phyloP scores from a whole-genome alignment of 768 basidiomycete species.

The Tulasnella sp. region DNA sequence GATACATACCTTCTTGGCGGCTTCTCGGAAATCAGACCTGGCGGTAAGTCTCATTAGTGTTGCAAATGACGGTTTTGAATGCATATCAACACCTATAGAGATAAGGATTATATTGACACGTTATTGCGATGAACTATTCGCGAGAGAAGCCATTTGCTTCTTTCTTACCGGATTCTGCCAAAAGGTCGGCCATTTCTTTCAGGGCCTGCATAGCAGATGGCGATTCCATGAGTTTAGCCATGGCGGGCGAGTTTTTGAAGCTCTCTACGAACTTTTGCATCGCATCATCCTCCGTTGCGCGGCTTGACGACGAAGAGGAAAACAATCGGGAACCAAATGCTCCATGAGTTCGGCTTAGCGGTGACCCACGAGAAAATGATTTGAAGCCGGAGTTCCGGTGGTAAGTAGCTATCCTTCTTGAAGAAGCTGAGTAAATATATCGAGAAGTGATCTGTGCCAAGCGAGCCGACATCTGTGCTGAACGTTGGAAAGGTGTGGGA shows the following conservation, averaged over 20 bases:
- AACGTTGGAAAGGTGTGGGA: too few species aligned
- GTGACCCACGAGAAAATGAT: too few species aligned
- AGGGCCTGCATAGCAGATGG: conserved; percentile 5
- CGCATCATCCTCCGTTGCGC: conserved; percentile 2
- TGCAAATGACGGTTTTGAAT: conserved; percentile 4
- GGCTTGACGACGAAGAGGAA: neutral
- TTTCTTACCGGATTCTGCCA: neutral
- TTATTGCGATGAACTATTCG: too few species aligned
- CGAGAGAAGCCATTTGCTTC: neutral
- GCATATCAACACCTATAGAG: conserved; percentile 6
- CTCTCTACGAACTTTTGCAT: conserved; percentile 2
- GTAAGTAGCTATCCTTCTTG: too few species aligned
- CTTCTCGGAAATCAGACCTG: conserved; percentile 10
- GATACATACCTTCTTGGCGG: conserved; percentile 7
- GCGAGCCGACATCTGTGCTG: too few species aligned
- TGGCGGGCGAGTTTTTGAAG: conserved; percentile 9
- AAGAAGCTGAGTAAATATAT: too few species aligned
- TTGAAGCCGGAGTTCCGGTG: too few species aligned
- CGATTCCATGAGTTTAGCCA: conserved; percentile 5
- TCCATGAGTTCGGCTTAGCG: too few species aligned
- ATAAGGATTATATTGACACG: neutral
- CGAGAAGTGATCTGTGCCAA: too few species aligned
- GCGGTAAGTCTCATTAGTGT: conserved; percentile 12
- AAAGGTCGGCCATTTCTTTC: conserved; percentile 2
- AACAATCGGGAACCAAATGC: too few species aligned